phyloP scores from a whole-genome alignment of 75 land plant species.

The Cryptomeria japonica region DNA sequence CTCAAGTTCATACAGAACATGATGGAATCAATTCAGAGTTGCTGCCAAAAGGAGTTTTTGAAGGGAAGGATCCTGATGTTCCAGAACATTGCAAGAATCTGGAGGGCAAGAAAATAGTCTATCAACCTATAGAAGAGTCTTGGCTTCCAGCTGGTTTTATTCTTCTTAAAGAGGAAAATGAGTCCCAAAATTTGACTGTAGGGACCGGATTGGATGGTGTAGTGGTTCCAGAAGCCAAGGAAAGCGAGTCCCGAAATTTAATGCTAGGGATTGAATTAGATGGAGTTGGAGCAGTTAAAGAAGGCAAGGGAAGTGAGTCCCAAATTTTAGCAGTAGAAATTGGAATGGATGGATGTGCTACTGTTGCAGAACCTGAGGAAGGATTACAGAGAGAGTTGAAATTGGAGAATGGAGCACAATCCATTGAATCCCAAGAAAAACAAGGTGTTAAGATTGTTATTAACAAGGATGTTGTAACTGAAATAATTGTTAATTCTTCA shows the following conservation, averaged over 20 bases:
- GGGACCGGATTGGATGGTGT: constrained; percentile 1
- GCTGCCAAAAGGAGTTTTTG: not conserved
- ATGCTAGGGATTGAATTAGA: no score
- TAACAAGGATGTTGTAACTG: constrained; percentile 37
- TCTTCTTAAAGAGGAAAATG: constrained; percentile 36
- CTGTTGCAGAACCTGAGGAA: constrained; percentile 20
- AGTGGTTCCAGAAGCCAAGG: constrained; percentile 11
- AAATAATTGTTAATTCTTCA: constrained; percentile 87
- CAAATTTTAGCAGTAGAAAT: constrained; percentile 3
- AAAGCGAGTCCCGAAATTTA: no score
- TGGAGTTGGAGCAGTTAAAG: not conserved
- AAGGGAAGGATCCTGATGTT: not conserved
- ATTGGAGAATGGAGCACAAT: constrained; percentile 12
- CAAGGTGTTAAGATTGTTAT: constrained; percentile 12
- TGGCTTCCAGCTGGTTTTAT: constrained; percentile 34
- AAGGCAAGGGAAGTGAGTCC: constrained; percentile 22
- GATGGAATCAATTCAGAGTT: not conserved
- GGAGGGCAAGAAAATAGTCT: constrained; percentile 8
- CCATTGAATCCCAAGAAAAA: constrained; percentile 16
- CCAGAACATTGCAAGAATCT: not conserved
- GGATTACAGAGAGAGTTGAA: not conserved
- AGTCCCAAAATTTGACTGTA: constrained; percentile 7
- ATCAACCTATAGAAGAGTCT: constrained; percentile 61
- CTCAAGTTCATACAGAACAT: constrained; percentile 10
- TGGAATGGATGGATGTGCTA: not conserved